Evolutionary conservation across 2,329 filamentous ascomycete species (phyloP), one percentile per base, ranked within the genome.

Genomic region (Pestalotiopsis sp.): DNA sequence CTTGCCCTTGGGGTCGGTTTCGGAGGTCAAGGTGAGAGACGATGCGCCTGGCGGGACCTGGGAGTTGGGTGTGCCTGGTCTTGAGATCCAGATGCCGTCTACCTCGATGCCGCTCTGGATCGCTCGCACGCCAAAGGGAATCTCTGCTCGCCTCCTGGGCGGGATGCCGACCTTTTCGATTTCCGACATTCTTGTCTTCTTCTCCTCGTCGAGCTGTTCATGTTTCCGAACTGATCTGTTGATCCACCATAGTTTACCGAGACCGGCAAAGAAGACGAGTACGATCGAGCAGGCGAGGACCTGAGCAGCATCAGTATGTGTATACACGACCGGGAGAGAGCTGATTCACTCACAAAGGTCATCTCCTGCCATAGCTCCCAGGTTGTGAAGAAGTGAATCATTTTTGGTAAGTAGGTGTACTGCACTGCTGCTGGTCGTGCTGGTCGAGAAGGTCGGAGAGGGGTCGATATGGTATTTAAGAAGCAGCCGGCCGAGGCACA

Each of bases 291-390:
- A 87, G 48, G 85, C 92, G 62, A 97, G 86, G 38, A 94, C 86
- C 93, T 97, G 66, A 9, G 26, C 57, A 13, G 9, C 17, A 64
- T 77, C 63, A 77, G 74, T 67, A 52, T 63, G 6, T 6, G 63
- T 11, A 56, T 48, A 48, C n/a, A 59, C 10, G 17, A 35, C 39
- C 17, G 1, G 26, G 14, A 10, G 35, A 38, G 17, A 26, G 52
- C 26, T 20, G 26, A 3, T 39, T 38, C 17, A 85, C 92, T 84
- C 83, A 97, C 94, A 82, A 97, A 93, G 65, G 90, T 92, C 89
- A 97, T 90, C 82, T 97, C 90, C 84, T 96, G 89, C 94, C 94
- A 97, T 74, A 96, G 82, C 73, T 87, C 83, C 94, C 94, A 97
- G 63, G 81, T 84, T 56, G 83, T 75, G 79, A 92, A 93, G 79